These are phyloP conservation scores for Gastrodia elata DNA, from an alignment of 106 monocot genomes.

Conservation along the genomic window DNA sequence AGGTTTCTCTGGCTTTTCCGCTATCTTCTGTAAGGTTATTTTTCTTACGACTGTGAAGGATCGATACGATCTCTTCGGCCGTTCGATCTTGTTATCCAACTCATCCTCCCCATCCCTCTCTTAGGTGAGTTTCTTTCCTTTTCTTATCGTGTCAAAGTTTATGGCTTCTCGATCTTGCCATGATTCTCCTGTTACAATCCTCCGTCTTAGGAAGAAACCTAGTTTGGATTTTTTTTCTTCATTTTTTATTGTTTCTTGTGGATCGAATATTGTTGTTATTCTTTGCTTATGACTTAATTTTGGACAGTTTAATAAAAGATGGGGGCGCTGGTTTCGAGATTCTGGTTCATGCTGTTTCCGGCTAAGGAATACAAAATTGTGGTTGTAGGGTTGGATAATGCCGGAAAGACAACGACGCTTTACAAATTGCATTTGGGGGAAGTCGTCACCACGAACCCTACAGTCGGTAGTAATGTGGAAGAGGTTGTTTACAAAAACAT, in stretches of 20 bases:
- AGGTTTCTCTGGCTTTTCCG: background rate
- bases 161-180: background rate
- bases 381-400: slow-evolving; percentile 62
- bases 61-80: background rate
- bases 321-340: slow-evolving; percentile 50
- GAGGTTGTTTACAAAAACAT: slow-evolving; percentile 71
- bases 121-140: background rate
- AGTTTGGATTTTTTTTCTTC: background rate
- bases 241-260: background rate
- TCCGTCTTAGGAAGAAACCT: background rate
- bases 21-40: background rate
- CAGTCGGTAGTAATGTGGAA: slow-evolving; percentile 73
- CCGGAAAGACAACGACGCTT: slow-evolving; percentile 62
- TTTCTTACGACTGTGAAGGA: background rate
- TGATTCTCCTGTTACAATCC: background rate
- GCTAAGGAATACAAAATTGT: slow-evolving; percentile 73
- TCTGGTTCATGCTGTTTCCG: slow-evolving; percentile 69
- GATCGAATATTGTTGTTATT: background rate
- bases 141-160: background rate
- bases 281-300: background rate
- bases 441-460: slow-evolving; percentile 57
- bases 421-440: slow-evolving; percentile 68
- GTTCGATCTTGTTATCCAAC: background rate
- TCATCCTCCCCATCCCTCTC: background rate
- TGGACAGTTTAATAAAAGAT: slow-evolving; percentile 15